A percentile compares a stretch with the other conserved stretches of the same genome.
phyloP scores from a whole-genome alignment of 78 protist species.

The Dictyostelium firmibasis region DNA sequence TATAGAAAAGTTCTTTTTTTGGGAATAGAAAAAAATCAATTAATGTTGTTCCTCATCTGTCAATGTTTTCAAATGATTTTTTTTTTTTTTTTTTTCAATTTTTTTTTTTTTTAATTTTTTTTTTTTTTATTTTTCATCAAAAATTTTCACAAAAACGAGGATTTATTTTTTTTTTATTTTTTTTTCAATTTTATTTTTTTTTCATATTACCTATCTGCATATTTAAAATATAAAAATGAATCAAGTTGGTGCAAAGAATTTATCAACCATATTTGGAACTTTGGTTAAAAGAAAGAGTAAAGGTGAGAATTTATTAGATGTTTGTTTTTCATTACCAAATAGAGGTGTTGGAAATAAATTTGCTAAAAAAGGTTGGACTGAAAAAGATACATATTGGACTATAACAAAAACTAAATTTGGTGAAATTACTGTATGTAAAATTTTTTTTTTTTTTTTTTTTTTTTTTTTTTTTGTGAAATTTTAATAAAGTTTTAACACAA shows the following conservation, averaged over 20 bases:
- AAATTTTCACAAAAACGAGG: not conserved
- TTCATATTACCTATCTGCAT: not conserved
- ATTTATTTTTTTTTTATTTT: not conserved
- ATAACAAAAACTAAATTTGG: conserved; percentile 41
- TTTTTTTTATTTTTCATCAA: not conserved
- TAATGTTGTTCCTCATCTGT: too few species aligned
- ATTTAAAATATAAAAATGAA: not conserved
- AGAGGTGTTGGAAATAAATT: conserved; percentile 58
- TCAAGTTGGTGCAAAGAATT: not conserved
- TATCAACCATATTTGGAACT: not conserved
- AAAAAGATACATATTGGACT: conserved; percentile 55
- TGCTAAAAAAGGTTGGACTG: conserved; percentile 50
- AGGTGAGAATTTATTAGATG: conserved; percentile 56
- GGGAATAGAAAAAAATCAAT: too few species aligned
- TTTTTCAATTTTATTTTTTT: too few species aligned
- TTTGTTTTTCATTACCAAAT: conserved; percentile 46
- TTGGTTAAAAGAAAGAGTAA: conserved; percentile 14
- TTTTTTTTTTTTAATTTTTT: not conserved
- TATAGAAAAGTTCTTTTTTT: too few species aligned
- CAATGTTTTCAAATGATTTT: too few species aligned
- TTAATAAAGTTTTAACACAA: not conserved
- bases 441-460: not conserved
- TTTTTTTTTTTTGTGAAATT: not conserved
- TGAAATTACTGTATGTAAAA: conserved; percentile 14
- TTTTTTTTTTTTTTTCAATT: not conserved